Percentiles rank a stretch among this genome's conserved stretches.
These are phyloP conservation scores for Claviceps fusiformis DNA, from an alignment of 2,329 filamentous ascomycete genomes.

Conservation along the genomic window DNA sequence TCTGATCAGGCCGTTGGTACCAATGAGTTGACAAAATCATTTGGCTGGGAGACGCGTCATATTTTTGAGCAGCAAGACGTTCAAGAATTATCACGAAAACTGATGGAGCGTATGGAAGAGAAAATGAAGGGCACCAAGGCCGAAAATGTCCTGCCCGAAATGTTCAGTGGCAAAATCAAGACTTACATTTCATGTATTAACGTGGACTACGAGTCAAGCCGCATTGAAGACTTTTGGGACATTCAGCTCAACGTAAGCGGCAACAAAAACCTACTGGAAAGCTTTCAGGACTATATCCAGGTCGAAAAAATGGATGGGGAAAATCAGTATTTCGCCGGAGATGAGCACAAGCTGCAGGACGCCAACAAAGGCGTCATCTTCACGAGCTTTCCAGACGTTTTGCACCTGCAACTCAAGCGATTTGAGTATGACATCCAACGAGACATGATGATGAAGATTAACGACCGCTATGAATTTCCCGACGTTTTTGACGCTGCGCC, in stretches of 20 bases:
- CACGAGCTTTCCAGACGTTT: constrained; percentile 81
- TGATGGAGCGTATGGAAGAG: constrained; percentile 95
- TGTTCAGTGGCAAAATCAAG: constrained; percentile 97
- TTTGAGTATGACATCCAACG: constrained; percentile 96
- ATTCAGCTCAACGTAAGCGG: constrained; percentile 93
- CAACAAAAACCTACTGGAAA: constrained; percentile 84
- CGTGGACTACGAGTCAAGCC: constrained; percentile 91
- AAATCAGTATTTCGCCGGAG: constrained; percentile 91
- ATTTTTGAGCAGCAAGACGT: constrained; percentile 99
- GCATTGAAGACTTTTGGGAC: constrained; percentile 97
- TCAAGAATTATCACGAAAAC: constrained; percentile 85
- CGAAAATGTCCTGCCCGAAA: constrained; percentile 73
- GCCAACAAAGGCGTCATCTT: constrained; percentile 98
- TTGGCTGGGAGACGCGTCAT: constrained; percentile 95
- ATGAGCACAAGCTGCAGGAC: constrained; percentile 84
- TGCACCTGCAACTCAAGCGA: constrained; percentile 90
- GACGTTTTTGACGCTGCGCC: constrained; percentile 73
- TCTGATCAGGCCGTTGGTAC: constrained; percentile 74
- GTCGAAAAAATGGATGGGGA: constrained; percentile 96
- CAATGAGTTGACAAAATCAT: constrained; percentile 86
- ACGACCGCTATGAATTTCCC: constrained; percentile 82
- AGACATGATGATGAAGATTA: constrained; percentile 98
- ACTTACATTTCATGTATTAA: constrained; percentile 99
- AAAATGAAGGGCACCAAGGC: constrained; percentile 95
- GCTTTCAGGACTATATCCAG: constrained; percentile 91